Base-by-base conservation (phyloP, 345 rosid species). In the Hypericum androsaemum region DNA sequence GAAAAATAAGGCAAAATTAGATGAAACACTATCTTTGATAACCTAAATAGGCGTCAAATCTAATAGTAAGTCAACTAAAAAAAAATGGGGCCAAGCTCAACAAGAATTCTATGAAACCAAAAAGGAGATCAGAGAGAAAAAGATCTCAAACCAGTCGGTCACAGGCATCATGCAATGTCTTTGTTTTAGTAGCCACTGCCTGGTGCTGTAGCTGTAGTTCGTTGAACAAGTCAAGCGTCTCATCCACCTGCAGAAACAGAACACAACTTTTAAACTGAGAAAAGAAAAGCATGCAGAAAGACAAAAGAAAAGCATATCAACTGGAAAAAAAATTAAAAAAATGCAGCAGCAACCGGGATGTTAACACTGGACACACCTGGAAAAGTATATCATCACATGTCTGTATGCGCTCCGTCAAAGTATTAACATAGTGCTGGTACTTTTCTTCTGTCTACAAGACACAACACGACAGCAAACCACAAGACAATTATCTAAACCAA, bases 111-210 rank as follows among this genome's bases (percentile, higher is more conserved):
- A 46, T 12, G 17, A n/a, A 46, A 32, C 22, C 22, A 7, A 14
- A 10, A n/a, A 14, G 5, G 15, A 16, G 59, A 57, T 32, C 36
- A 47, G 10, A 14, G 55, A 54, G 69, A 22, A 45, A 32, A 22
- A 60, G 54, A 64, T 69, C 56, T 14, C 60, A 65, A 59, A 90
- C 98, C 96, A 90, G 62, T 61, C 88, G 80, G 50, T 90, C 95
- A 56, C 96, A 90, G 53, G 98, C 98, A 69, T 90, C 98, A 58
- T 90, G 98, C 70, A 90, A 96, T 63, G 96, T 90, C 77, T 90
- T 90, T 49, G 98, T 90, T 75, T 90, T 90, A 63, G 89, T 87
- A n/a, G 87, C 86, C 50, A 90, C 98, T 0, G 83, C 86, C 63
- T 87, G 96, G 72, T 90, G 96, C 60, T 90, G 98, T 70, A 82